A percentile compares a stretch with the other conserved stretches of the same genome.
Conservation (phyloP, 805 yeast species). For the Nakazawaea ernobii region DNA sequence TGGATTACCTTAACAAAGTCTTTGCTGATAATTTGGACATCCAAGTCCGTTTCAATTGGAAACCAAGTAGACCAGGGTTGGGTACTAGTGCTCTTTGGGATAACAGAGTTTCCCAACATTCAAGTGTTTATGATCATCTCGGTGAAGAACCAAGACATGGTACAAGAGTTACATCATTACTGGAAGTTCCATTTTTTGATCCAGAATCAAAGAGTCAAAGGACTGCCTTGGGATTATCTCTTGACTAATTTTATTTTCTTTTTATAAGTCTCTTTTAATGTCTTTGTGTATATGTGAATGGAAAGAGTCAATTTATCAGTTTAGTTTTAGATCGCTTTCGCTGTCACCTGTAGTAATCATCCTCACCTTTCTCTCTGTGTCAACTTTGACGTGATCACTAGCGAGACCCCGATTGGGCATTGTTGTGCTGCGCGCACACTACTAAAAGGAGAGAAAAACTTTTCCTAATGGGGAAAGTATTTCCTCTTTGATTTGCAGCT, state of each 20-base stretch:
- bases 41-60: slow-evolving; percentile 52
- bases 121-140: slow-evolving; percentile 37
- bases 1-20: slow-evolving; percentile 39
- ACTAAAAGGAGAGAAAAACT: neutral
- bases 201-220: slow-evolving; percentile 46
- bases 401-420: no score
- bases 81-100: slow-evolving; percentile 48
- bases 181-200: slow-evolving; percentile 48
- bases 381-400: no score
- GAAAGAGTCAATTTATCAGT: no score
- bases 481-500: neutral
- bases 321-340: no score
- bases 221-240: slow-evolving; percentile 38
- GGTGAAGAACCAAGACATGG: slow-evolving; percentile 38
- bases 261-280: neutral
- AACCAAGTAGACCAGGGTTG: slow-evolving; percentile 30
- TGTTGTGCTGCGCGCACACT: neutral
- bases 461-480: neutral
- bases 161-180: slow-evolving; percentile 47
- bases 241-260: neutral
- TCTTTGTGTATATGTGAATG: no score
- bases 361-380: no score
- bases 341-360: no score
- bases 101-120: slow-evolving; percentile 40
- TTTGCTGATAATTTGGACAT: slow-evolving; percentile 48